phyloP scores from a whole-genome alignment of 2,329 filamentous ascomycete species.

The Cytospora chrysosperma region DNA sequence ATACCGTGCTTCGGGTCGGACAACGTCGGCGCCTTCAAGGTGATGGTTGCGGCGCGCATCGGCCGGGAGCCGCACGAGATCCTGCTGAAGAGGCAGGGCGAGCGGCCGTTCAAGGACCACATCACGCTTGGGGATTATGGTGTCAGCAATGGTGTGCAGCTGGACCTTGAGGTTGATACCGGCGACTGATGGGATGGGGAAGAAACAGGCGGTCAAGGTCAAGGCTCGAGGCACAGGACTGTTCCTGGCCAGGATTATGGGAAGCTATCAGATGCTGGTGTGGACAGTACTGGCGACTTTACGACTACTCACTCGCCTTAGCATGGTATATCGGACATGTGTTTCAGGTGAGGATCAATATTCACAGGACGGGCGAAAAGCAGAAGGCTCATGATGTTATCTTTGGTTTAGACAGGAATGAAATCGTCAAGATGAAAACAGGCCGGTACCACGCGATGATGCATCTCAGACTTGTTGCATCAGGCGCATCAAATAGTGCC shows the following conservation, averaged over 20 bases:
- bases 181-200: slow-evolving; percentile 45
- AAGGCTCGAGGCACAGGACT: too few species aligned
- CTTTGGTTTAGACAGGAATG: neutral
- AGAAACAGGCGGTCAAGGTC: neutral
- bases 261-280: neutral
- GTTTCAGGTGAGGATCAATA: neutral
- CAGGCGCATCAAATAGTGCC: neutral
- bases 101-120: slow-evolving; percentile 90
- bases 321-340: neutral
- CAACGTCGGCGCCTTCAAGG: slow-evolving; percentile 82
- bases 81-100: slow-evolving; percentile 85
- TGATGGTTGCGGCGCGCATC: slow-evolving; percentile 85
- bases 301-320: neutral
- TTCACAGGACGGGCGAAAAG: neutral
- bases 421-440: neutral
- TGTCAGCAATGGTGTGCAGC: slow-evolving; percentile 83
- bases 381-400: neutral
- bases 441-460: neutral
- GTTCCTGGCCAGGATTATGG: neutral
- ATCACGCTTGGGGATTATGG: slow-evolving; percentile 88
- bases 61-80: slow-evolving; percentile 90
- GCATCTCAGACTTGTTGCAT: neutral
- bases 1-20: slow-evolving; percentile 88
- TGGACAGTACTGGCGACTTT: neutral
- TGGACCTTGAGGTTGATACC: slow-evolving; percentile 62